Evolutionary conservation across 768 basidiomycete genomes (phyloP).

Genomic region (Russula sp.): DNA sequence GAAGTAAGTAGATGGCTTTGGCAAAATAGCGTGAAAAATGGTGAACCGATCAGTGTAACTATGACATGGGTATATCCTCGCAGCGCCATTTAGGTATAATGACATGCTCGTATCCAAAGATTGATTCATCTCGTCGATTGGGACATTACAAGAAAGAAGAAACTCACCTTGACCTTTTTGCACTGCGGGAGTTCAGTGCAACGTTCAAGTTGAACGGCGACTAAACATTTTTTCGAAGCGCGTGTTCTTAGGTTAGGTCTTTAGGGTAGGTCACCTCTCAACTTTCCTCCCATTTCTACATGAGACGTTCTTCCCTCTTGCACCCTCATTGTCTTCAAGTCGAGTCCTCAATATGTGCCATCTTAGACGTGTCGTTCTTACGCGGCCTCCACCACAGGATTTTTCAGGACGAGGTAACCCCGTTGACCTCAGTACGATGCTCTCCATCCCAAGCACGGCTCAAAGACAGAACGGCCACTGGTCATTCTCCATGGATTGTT

Average conservation of each 20-base stretch:
- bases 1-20: conserved; percentile 13
- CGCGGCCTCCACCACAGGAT: conserved; percentile 4
- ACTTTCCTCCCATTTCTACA: neutral
- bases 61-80: conserved; percentile 68
- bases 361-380: neutral
- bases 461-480: conserved; percentile 43
- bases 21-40: conserved; percentile 28
- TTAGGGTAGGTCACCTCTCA: conserved; percentile 29
- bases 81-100: conserved; percentile 49
- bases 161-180: conserved; percentile 10
- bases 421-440: conserved; percentile 38
- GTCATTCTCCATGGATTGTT: conserved; percentile 65
- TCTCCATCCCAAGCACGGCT: conserved; percentile 24
- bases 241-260: neutral
- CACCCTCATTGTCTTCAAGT: neutral
- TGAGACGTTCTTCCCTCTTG: neutral
- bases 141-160: conserved; percentile 31
- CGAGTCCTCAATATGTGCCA: neutral
- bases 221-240: neutral
- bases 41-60: conserved; percentile 81
- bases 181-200: neutral
- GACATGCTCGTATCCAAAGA: conserved; percentile 48
- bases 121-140: conserved; percentile 56
- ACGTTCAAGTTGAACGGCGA: neutral
- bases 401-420: conserved; percentile 28